These are phyloP conservation scores for Psilocybe tampanensis DNA, from an alignment of 768 basidiomycete species.

Conservation along the genomic window DNA sequence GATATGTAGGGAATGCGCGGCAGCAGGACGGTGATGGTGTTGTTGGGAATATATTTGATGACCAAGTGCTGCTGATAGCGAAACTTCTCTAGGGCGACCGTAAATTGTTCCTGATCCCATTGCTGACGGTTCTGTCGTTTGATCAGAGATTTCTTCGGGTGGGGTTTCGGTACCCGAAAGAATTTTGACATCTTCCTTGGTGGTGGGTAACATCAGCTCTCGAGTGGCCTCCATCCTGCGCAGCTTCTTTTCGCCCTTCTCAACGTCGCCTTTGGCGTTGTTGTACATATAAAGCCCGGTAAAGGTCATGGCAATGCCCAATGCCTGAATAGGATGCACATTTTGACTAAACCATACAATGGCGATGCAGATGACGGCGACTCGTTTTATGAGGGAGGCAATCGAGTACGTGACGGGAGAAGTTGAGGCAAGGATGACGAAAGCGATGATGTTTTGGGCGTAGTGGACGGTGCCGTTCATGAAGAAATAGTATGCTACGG, in stretches of 20 bases:
- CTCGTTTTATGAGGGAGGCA: constrained; percentile 96
- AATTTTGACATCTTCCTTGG: constrained; percentile 59
- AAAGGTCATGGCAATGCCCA: constrained; percentile 92
- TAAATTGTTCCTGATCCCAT: constrained; percentile 37
- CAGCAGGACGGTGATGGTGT: constrained; percentile 22
- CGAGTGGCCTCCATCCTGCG: constrained; percentile 73
- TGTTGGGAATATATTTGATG: constrained; percentile 18
- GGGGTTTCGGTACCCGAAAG: constrained; percentile 45
- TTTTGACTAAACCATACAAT: constrained; percentile 95
- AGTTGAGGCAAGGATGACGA: constrained; percentile 92
- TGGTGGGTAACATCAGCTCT: constrained; percentile 69
- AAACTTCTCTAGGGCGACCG: constrained; percentile 38
- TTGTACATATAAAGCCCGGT: constrained; percentile 96
- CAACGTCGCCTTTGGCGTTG: constrained; percentile 89
- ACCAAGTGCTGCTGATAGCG: constrained; percentile 20
- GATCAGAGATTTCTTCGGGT: constrained; percentile 21
- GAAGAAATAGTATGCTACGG: constrained; percentile 81
- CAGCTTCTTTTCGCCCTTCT: constrained; percentile 89
- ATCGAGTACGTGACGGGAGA: constrained; percentile 99
- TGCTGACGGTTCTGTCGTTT: constrained; percentile 35
- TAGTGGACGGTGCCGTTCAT: constrained; percentile 97
- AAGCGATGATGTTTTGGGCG: constrained; percentile 96
- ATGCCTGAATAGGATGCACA: constrained; percentile 80
- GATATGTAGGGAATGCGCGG: constrained; percentile 20
- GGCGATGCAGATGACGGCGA: constrained; percentile 97